Evolutionary conservation across 495 filamentous ascomycete species (phyloP).

Genomic region (Penicillium roqueforti): DNA sequence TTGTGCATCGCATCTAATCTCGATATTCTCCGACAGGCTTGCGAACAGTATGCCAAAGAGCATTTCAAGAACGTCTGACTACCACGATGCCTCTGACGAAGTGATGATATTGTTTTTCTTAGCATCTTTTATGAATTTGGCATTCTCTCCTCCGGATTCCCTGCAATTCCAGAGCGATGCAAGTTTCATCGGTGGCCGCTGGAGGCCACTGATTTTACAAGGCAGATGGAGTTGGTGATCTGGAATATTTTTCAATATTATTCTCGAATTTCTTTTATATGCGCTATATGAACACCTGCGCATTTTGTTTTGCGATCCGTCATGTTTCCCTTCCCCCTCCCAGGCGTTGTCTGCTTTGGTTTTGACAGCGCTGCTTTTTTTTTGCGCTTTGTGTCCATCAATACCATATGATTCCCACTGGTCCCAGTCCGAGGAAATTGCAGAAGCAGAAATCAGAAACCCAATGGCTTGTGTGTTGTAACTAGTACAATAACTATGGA

Average conservation of each 20-base stretch:
- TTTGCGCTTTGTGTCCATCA: conserved; percentile 11
- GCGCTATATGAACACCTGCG: conserved; percentile 13
- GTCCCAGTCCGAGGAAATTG: conserved; percentile 4
- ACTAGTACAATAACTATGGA: too few species aligned
- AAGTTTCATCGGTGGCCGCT: conserved; percentile 19
- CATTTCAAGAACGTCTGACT: conserved; percentile 65
- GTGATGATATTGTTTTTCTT: conserved; percentile 32
- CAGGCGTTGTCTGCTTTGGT: conserved; percentile 29
- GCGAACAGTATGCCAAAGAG: conserved; percentile 97
- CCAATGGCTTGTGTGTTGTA: too few species aligned
- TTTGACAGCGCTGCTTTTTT: conserved; percentile 22
- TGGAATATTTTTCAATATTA: conserved; percentile 13
- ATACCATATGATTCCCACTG: conserved; percentile 25
- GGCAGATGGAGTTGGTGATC: conserved; percentile 35
- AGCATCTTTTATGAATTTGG: conserved; percentile 37
- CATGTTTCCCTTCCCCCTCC: background rate
- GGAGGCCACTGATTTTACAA: conserved; percentile 21
- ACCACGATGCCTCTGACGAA: conserved; percentile 32
- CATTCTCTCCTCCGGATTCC: conserved; percentile 28
- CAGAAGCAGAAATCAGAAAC: conserved; percentile 1
- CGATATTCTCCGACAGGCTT: conserved; percentile 58
- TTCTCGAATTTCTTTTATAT: conserved; percentile 9
- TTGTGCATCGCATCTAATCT: conserved; percentile 9
- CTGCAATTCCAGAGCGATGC: conserved; percentile 34
- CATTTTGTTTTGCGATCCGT: conserved; percentile 9